Percentiles rank a stretch among this genome's conserved stretches.
phyloP scores from a whole-genome alignment of 2,329 filamentous ascomycete genomes.

The Nannizzia gypsea region DNA sequence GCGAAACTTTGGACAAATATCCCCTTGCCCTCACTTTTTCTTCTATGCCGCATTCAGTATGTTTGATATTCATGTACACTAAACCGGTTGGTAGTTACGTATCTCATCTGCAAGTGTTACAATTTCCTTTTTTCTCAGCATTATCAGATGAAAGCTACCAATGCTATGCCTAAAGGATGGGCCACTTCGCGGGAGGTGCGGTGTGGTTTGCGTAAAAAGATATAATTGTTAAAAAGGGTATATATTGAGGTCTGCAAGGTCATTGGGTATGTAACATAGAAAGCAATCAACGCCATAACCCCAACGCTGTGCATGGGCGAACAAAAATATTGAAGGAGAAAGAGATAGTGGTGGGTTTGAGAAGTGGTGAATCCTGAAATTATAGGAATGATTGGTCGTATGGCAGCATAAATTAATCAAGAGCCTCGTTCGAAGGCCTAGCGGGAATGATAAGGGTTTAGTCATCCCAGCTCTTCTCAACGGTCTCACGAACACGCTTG shows the following conservation, averaged over 20 bases:
- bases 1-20: neutral
- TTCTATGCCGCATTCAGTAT: neutral
- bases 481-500: constrained; percentile 88
- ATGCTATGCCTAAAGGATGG: no score
- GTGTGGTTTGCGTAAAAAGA: neutral
- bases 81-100: neutral
- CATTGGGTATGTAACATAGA: neutral
- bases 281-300: neutral
- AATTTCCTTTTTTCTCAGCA: no score
- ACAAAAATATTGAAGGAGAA: neutral
- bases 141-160: no score
- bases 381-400: neutral
- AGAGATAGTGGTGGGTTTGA: neutral
- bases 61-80: neutral
- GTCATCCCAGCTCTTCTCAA: constrained; percentile 99
- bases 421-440: neutral
- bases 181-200: no score
- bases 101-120: neutral
- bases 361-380: neutral
- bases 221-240: neutral
- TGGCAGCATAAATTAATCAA: neutral
- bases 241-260: neutral
- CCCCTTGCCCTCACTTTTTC: neutral
- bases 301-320: constrained; percentile 1
- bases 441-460: constrained; percentile 29